Evolutionary conservation across 2,329 filamentous ascomycete genomes (phyloP).

Genomic region (Exophiala dermatitidis): DNA sequence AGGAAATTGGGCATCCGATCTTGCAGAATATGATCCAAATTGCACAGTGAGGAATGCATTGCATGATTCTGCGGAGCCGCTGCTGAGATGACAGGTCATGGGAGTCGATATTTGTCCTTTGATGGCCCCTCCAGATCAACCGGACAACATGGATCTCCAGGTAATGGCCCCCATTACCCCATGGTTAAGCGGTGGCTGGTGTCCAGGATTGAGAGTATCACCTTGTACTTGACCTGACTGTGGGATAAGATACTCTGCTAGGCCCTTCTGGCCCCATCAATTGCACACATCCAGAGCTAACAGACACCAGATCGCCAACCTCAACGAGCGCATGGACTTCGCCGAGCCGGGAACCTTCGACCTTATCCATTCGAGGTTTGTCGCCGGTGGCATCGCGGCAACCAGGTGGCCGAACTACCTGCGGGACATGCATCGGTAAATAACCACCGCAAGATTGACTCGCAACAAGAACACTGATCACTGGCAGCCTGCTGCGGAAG

Average conservation of each 20-base stretch:
- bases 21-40: constrained; percentile 14
- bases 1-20: constrained; percentile 15
- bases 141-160: constrained; percentile 16
- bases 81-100: constrained; percentile 6
- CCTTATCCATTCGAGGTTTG: constrained; percentile 54
- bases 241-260: too few species aligned
- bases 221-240: too few species aligned
- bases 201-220: too few species aligned
- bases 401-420: constrained; percentile 39
- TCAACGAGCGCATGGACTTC: constrained; percentile 13
- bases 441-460: neutral
- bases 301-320: constrained; percentile 9
- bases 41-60: constrained; percentile 7
- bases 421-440: constrained; percentile 13
- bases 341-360: constrained; percentile 40
- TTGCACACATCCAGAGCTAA: too few species aligned
- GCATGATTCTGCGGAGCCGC: neutral
- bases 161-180: neutral
- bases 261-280: too few species aligned
- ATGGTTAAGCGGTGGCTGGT: neutral
- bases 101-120: constrained; percentile 15
- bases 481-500: constrained; percentile 6
- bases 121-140: constrained; percentile 10
- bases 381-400: constrained; percentile 50
- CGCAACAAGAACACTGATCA: neutral